A percentile compares a stretch with the other conserved stretches of the same genome.
Conservation (phyloP, 371 early-diverging fungal genomes). For the Apophysomyces variabilis region DNA sequence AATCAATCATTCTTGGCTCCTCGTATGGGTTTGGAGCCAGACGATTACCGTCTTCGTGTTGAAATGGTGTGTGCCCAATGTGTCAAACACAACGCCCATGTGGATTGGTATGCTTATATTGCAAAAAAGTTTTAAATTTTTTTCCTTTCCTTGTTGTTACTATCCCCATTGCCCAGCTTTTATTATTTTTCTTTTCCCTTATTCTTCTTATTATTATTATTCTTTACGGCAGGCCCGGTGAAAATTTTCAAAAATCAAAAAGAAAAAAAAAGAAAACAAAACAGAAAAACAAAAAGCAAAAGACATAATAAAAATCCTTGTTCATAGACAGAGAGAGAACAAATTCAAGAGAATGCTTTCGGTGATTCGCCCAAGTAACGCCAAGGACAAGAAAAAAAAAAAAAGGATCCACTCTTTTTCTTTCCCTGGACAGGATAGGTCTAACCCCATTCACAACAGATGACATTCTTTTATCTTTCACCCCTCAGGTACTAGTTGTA, state of each 20-base stretch:
- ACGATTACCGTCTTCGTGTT: slow-evolving; percentile 42
- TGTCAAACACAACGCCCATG: slow-evolving; percentile 31
- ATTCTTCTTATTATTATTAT: slow-evolving; percentile 9
- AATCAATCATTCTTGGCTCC: slow-evolving; percentile 25
- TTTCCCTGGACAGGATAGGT: too few relatives aligned
- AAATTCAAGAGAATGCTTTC: too few relatives aligned
- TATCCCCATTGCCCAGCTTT: not conserved
- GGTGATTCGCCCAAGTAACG: too few relatives aligned
- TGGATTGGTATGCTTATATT: slow-evolving; percentile 35
- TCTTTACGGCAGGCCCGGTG: not conserved
- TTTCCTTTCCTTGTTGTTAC: not conserved
- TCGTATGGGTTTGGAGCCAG: slow-evolving; percentile 30
- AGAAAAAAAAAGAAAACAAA: not conserved
- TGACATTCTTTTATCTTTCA: too few relatives aligned
- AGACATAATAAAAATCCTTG: not conserved
- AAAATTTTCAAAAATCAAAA: not conserved
- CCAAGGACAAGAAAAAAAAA: too few relatives aligned
- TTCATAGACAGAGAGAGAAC: not conserved
- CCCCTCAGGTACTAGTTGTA: too few relatives aligned
- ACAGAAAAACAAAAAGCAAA: not conserved
- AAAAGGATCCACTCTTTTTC: too few relatives aligned
- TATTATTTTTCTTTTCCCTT: not conserved
- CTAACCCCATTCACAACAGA: too few relatives aligned
- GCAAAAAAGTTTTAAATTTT: not conserved
- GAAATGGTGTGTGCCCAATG: slow-evolving; percentile 50